Evolutionary conservation across 75 land plant genomes (phyloP).

Genomic region (Pinus albicaulis): DNA sequence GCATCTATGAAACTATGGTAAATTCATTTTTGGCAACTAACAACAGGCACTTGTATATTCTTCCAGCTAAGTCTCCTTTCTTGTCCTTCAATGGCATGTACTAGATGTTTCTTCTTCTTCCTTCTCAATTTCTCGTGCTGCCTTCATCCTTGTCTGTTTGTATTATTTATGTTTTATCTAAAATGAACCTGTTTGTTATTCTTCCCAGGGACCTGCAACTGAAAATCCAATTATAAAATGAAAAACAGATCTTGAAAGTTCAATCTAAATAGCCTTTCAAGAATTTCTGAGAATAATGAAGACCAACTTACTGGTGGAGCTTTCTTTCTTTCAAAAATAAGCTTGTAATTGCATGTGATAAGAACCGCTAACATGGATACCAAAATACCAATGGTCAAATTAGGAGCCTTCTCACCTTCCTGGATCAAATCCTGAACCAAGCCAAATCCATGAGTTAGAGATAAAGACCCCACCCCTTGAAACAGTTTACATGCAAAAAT

Average conservation of each 20-base stretch:
- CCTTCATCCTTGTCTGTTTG: background rate
- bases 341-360: constrained; percentile 32
- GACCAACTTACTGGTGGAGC: constrained; percentile 19
- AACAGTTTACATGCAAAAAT: too few species aligned
- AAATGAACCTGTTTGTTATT: constrained; percentile 2
- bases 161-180: too few species aligned
- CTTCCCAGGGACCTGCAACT: background rate
- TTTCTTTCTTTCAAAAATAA: constrained; percentile 55
- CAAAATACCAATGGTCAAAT: constrained; percentile 60
- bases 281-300: too few species aligned
- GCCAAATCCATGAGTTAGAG: too few species aligned
- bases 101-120: background rate
- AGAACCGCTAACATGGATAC: constrained; percentile 47
- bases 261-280: too few species aligned
- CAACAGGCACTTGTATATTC: background rate
- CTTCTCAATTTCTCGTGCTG: constrained; percentile 3
- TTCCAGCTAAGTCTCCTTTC: constrained; percentile 6
- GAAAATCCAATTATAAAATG: too few species aligned
- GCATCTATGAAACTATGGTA: background rate
- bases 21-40: background rate
- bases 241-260: too few species aligned
- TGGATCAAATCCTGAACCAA: constrained; percentile 61
- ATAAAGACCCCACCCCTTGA: too few species aligned
- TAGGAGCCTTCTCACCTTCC: constrained; percentile 65
- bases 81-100: background rate